Evolutionary conservation across 805 yeast species (phyloP).

Genomic region (Jamesozyma piceae): DNA sequence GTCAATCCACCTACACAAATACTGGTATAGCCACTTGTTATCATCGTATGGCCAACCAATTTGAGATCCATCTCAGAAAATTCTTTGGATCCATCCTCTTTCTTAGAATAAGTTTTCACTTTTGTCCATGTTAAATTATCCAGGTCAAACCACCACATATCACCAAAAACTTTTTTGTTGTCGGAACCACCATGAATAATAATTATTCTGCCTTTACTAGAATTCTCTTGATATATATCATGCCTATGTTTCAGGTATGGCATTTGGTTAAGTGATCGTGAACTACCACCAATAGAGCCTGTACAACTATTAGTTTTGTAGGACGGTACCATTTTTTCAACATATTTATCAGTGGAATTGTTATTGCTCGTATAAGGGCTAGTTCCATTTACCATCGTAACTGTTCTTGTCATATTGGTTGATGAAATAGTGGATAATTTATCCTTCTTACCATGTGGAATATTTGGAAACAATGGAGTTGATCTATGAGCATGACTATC

Average conservation of each 20-base stretch:
- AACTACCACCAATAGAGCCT: not conserved
- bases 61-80: slow-evolving; percentile 13
- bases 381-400: not conserved
- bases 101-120: slow-evolving; percentile 9
- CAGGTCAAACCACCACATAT: slow-evolving; percentile 43
- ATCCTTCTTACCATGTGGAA: slow-evolving; percentile 12
- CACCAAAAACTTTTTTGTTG: slow-evolving; percentile 33
- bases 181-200: slow-evolving; percentile 35
- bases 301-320: not conserved
- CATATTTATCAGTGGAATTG: not conserved
- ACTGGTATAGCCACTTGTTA: slow-evolving; percentile 17
- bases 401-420: not conserved
- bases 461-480: slow-evolving; percentile 12
- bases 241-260: not conserved
- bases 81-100: slow-evolving; percentile 9
- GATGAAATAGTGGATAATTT: not conserved
- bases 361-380: not conserved
- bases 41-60: slow-evolving; percentile 25
- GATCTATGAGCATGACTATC: not conserved
- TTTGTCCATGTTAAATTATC: slow-evolving; percentile 36
- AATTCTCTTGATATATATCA: not conserved
- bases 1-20: slow-evolving; percentile 24
- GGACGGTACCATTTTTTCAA: not conserved
- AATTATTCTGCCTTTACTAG: slow-evolving; percentile 12
- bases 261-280: not conserved